A percentile compares a stretch with the other conserved stretches of the same genome.
These are phyloP conservation scores for Dryas integrifolia DNA, from an alignment of 331 rosid genomes.

Conservation along the genomic window DNA sequence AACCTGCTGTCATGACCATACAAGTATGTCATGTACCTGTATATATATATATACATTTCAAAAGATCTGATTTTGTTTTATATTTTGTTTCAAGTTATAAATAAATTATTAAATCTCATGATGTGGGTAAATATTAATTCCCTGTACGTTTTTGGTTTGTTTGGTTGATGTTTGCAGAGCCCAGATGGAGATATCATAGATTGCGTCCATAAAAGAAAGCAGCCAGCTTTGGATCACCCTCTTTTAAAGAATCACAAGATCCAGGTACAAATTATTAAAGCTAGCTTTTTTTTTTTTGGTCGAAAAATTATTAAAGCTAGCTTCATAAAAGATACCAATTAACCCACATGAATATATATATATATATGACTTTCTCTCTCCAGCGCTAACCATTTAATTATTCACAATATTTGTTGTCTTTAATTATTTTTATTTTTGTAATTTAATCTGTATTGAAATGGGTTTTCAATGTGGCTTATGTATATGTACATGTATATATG, in stretches of 20 bases:
- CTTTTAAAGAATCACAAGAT: conserved; percentile 88
- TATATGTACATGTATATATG: no score
- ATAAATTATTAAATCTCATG: background rate
- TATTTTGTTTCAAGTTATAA: background rate
- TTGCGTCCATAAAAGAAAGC: conserved; percentile 86
- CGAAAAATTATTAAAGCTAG: no score
- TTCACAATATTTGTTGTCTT: no score
- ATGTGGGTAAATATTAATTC: background rate
- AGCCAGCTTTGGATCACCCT: conserved; percentile 92
- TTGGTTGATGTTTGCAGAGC: conserved; percentile 45
- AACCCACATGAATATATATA: no score
- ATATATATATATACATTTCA: background rate
- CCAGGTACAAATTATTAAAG: conserved; percentile 49
- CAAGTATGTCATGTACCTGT: conserved; percentile 36
- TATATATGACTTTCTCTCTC: no score
- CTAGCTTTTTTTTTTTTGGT: background rate
- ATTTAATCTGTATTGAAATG: no score
- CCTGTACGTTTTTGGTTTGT: background rate
- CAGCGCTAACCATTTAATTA: no score
- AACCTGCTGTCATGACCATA: conserved; percentile 67
- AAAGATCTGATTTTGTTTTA: background rate
- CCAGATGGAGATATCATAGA: conserved; percentile 89
- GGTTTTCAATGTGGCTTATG: no score
- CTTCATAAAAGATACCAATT: no score
- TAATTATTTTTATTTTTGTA: no score